Evolutionary conservation across 2,329 filamentous ascomycete species (phyloP).

Genomic region (Apiospora hydei): DNA sequence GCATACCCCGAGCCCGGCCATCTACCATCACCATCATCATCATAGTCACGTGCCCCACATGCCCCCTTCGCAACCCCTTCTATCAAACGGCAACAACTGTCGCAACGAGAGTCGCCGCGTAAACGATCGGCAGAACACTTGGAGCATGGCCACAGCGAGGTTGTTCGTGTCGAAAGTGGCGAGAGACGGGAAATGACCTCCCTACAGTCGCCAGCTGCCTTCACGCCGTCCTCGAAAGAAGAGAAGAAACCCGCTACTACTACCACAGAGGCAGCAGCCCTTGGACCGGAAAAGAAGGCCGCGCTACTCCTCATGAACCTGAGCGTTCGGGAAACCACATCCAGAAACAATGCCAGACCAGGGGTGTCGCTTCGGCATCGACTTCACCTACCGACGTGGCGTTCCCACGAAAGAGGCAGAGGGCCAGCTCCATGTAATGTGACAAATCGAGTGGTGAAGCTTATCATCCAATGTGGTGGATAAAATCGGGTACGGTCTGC

Average conservation of each 20-base stretch:
- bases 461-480: background rate
- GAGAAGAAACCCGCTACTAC: background rate
- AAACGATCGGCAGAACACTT: constrained; percentile 42
- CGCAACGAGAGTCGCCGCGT: constrained; percentile 31
- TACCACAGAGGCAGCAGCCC: background rate
- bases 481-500: background rate
- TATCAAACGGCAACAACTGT: constrained; percentile 27
- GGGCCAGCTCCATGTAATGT: constrained; percentile 48
- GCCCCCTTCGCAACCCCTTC: background rate
- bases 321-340: constrained; percentile 47
- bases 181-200: background rate
- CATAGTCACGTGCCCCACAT: constrained; percentile 7
- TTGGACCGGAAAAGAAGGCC: constrained; percentile 52
- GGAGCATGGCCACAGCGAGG: constrained; percentile 36
- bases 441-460: background rate
- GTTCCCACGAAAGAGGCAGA: constrained; percentile 48
- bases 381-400: constrained; percentile 35
- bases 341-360: constrained; percentile 24
- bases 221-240: background rate
- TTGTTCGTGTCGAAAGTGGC: constrained; percentile 28
- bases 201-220: background rate
- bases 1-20: background rate
- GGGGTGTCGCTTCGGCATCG: constrained; percentile 31
- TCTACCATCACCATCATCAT: constrained; percentile 24
- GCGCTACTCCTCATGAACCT: constrained; percentile 57